Base-by-base conservation (phyloP, 768 basidiomycete genomes). In the Kwoniella sp. region DNA sequence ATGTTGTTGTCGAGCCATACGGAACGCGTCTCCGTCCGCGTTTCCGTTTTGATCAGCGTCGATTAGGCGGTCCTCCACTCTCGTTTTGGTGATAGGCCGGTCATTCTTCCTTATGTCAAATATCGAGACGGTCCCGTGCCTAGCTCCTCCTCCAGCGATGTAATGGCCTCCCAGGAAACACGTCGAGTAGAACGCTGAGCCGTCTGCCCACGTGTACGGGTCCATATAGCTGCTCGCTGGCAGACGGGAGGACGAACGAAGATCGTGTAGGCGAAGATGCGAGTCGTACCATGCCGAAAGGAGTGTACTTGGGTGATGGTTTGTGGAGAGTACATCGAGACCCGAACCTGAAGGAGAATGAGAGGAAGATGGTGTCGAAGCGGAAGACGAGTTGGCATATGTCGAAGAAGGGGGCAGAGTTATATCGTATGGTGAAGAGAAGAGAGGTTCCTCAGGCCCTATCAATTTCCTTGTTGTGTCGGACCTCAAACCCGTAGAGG, bases 271-370 rank as follows among this genome's bases (percentile, higher is more conserved):
- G 28, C 76, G 72, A 26, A 78, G 63, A 50, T 72, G 61, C 1
- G 74, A 75, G 63, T 78, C 76, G 66, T 71, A 78, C 76, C 76
- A 78, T 63, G 72, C 71, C 17, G 69, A 72, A 22, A 78, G 62
- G 11, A 78, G 58, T 0, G 59, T 28, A 4, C 64, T 58, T 12
- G 72, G 76, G 38, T 68, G 61, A 66, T 75, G 76, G 5, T 29
- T 38, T n/a, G 69, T 68, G 15, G 58, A 54, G 12, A 11, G 12
- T 8, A 45, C 17, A 20, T 45, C 20, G 5, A n/a, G n/a, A n/a
- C n/a, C n/a, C n/a, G n/a, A n/a, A n/a, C n/a, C n/a, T n/a, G n/a
- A n/a, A n/a, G n/a, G n/a, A n/a, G 41, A 3, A 17, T 45, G 34
- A 34, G 34, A 34, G 34, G 34, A 5, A 34, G 34, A 7, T 37